These are phyloP conservation scores for Ajuga chamaepitys DNA, from an alignment of 257 asterid species.

Conservation along the genomic window DNA sequence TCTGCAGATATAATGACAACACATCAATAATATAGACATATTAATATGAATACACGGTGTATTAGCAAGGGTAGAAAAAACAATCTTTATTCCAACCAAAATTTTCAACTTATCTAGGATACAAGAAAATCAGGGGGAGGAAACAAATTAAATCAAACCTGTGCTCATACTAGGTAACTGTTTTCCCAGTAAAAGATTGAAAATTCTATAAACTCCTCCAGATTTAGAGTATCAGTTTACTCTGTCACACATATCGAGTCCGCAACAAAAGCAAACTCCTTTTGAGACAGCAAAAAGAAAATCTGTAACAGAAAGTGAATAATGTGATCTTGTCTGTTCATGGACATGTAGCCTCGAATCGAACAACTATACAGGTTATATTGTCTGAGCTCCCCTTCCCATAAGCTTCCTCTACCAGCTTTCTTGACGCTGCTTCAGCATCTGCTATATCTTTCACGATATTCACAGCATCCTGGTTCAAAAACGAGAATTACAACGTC, in stretches of 20 bases:
- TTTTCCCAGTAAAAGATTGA: neutral
- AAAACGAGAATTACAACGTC: neutral
- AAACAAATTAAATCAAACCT: neutral
- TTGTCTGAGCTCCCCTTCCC: constrained; percentile 67
- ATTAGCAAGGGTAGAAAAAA: neutral
- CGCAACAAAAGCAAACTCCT: neutral
- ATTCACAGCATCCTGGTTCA: constrained; percentile 60
- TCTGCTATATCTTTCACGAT: constrained; percentile 52
- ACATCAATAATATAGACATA: too few species aligned
- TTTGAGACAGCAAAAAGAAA: neutral
- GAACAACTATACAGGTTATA: constrained; percentile 70
- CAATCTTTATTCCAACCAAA: constrained; percentile 1
- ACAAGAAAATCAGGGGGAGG: neutral
- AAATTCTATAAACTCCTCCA: neutral
- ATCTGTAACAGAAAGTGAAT: neutral
- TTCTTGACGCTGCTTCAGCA: constrained; percentile 64
- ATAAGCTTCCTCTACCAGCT: constrained; percentile 58
- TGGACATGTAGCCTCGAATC: constrained; percentile 43
- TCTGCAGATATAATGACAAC: too few species aligned
- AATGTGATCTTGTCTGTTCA: constrained; percentile 9
- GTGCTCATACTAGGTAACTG: neutral
- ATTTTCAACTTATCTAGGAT: neutral
- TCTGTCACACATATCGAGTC: neutral
- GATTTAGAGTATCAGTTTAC: neutral
- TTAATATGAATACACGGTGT: too few species aligned